phyloP scores from a whole-genome alignment of 805 yeast genomes.

The Yarrowia deformans region DNA sequence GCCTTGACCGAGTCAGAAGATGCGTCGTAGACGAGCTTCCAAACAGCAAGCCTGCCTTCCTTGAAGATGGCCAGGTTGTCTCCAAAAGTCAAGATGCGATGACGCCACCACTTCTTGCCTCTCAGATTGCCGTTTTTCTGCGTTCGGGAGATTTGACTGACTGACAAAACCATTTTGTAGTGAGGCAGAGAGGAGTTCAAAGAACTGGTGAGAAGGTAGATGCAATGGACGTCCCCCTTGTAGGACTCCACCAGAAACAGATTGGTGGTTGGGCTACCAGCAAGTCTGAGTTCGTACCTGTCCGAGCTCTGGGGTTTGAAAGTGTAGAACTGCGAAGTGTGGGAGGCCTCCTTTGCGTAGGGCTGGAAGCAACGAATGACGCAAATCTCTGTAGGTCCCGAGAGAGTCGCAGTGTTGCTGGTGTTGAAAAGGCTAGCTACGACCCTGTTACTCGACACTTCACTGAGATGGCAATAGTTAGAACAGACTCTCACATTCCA shows the following conservation, averaged over 20 bases:
- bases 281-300: background rate
- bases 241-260: conserved; percentile 33
- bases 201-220: conserved; percentile 5
- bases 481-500: conserved; percentile 4
- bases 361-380: conserved; percentile 8
- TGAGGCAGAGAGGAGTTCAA: conserved; percentile 10
- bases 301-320: conserved; percentile 5
- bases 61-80: conserved; percentile 21
- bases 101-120: conserved; percentile 21
- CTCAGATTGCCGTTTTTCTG: background rate
- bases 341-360: background rate
- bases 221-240: conserved; percentile 2
- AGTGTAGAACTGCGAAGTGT: background rate
- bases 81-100: conserved; percentile 12
- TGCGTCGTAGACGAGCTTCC: background rate
- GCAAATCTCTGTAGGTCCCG: background rate
- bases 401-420: background rate
- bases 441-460: background rate
- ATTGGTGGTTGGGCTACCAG: conserved; percentile 17
- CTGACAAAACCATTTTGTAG: conserved; percentile 6
- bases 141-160: background rate
- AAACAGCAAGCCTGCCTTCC: conserved; percentile 2
- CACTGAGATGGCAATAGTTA: background rate
- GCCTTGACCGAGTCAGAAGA: background rate
- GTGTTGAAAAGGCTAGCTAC: conserved; percentile 13